A percentile compares a stretch with the other conserved stretches of the same genome.
Conservation (phyloP, 2,329 filamentous ascomycete genomes). For the Microcyclosporella mali region DNA sequence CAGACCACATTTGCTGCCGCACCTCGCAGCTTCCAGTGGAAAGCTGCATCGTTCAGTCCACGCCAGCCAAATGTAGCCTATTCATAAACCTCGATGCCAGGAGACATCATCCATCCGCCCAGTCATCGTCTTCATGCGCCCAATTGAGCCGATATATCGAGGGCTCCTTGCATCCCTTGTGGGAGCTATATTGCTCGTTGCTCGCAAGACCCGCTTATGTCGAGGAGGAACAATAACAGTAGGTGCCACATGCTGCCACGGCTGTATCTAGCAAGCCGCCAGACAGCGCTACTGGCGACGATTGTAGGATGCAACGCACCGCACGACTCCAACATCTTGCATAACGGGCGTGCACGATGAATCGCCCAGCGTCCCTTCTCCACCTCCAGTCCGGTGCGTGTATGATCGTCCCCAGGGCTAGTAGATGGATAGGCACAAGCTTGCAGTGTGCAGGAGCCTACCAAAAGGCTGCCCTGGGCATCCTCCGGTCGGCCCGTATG, state of each 20-base stretch:
- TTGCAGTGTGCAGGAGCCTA: slow-evolving; percentile 20
- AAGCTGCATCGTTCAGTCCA: slow-evolving; percentile 41
- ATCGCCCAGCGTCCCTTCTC: slow-evolving; percentile 19
- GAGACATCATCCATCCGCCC: slow-evolving; percentile 13
- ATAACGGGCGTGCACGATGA: slow-evolving; percentile 19
- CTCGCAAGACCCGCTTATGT: too few species aligned
- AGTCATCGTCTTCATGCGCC: slow-evolving; percentile 6
- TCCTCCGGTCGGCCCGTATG: slow-evolving; percentile 27
- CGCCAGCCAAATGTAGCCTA: slow-evolving; percentile 35
- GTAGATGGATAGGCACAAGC: slow-evolving; percentile 23
- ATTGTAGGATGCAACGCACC: slow-evolving; percentile 16
- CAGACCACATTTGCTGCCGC: slow-evolving; percentile 37
- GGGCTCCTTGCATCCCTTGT: slow-evolving; percentile 15
- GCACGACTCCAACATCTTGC: slow-evolving; percentile 19
- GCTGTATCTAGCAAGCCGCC: slow-evolving; percentile 12
- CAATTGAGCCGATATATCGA: neutral
- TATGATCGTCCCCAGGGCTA: slow-evolving; percentile 28
- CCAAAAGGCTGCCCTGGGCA: slow-evolving; percentile 26
- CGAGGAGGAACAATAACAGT: too few species aligned
- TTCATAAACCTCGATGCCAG: slow-evolving; percentile 30
- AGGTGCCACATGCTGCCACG: slow-evolving; percentile 3
- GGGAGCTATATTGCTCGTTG: too few species aligned
- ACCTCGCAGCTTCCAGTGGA: slow-evolving; percentile 38
- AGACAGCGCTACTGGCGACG: slow-evolving; percentile 1
- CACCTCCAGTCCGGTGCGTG: slow-evolving; percentile 23